phyloP scores from a whole-genome alignment of 2,329 filamentous ascomycete species.

The Amylocarpus encephaloides region DNA sequence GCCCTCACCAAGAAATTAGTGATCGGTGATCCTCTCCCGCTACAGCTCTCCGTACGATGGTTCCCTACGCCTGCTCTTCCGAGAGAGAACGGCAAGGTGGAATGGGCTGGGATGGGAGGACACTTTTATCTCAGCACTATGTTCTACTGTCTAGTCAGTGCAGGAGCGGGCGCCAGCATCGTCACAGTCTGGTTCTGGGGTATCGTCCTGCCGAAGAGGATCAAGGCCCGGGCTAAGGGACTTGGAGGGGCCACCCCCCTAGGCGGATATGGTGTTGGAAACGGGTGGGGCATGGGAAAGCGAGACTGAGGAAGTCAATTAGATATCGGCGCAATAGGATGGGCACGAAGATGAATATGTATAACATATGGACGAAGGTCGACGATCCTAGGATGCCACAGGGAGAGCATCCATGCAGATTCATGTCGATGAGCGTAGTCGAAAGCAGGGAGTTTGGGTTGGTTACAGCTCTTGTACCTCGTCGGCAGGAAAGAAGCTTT shows the following conservation, averaged over 20 bases:
- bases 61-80: constrained; percentile 70
- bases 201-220: constrained; percentile 46
- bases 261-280: constrained; percentile 23
- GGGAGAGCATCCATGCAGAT: too few species aligned
- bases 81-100: constrained; percentile 56
- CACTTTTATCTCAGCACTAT: constrained; percentile 58
- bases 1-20: constrained; percentile 58
- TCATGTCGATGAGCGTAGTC: too few species aligned
- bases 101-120: constrained; percentile 59
- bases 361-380: too few species aligned
- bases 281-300: constrained; percentile 23
- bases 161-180: constrained; percentile 45
- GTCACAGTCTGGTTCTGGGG: constrained; percentile 55
- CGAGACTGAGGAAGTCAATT: constrained; percentile 6
- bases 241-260: constrained; percentile 27
- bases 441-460: too few species aligned
- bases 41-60: constrained; percentile 80
- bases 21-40: constrained; percentile 77
- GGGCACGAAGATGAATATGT: too few species aligned
- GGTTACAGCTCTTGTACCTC: too few species aligned
- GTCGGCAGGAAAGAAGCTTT: too few species aligned
- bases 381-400: not conserved
- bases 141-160: constrained; percentile 55
- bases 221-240: constrained; percentile 23
- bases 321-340: not conserved